Conservation (phyloP, 106 monocot genomes). For the Dioscorea alata region DNA sequence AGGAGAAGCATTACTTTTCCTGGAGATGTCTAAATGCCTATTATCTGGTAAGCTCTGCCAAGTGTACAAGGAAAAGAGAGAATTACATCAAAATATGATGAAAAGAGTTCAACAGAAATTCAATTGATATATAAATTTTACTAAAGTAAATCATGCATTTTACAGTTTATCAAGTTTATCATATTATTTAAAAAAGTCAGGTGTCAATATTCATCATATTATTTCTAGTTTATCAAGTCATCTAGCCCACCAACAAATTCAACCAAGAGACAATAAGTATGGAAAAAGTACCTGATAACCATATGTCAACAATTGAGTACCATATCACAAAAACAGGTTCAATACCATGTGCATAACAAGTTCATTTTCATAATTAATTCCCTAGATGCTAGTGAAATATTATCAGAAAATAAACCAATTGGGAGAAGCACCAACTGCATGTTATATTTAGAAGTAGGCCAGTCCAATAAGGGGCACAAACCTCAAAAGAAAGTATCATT, state of each 20-base stretch:
- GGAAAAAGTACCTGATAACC: too few relatives aligned
- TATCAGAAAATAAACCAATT: not conserved
- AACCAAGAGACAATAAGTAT: too few relatives aligned
- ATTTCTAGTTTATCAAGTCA: not conserved
- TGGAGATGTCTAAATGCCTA: slow-evolving; percentile 3
- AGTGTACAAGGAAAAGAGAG: not conserved
- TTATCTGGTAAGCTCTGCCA: slow-evolving; percentile 11
- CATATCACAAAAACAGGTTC: too few relatives aligned
- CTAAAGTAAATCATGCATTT: not conserved
- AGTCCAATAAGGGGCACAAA: slow-evolving; percentile 6
- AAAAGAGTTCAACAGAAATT: not conserved
- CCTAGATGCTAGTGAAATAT: not conserved
- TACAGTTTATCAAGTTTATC: too few relatives aligned
- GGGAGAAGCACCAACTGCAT: not conserved
- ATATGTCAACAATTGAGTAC: too few relatives aligned
- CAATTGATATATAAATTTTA: not conserved
- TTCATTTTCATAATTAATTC: not conserved
- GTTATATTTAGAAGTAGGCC: slow-evolving; percentile 6
- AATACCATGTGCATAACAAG: not conserved
- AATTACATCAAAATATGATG: not conserved
- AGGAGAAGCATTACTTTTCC: slow-evolving; percentile 1
- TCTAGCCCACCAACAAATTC: not conserved
- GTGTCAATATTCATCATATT: not conserved
- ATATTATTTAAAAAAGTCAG: too few relatives aligned
- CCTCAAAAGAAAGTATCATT: slow-evolving; percentile 6